A percentile compares a stretch with the other conserved stretches of the same genome.
These are phyloP conservation scores for Pseudozyma tsukubaensis DNA, from an alignment of 1,284 basidiomycete genomes.

Conservation along the genomic window DNA sequence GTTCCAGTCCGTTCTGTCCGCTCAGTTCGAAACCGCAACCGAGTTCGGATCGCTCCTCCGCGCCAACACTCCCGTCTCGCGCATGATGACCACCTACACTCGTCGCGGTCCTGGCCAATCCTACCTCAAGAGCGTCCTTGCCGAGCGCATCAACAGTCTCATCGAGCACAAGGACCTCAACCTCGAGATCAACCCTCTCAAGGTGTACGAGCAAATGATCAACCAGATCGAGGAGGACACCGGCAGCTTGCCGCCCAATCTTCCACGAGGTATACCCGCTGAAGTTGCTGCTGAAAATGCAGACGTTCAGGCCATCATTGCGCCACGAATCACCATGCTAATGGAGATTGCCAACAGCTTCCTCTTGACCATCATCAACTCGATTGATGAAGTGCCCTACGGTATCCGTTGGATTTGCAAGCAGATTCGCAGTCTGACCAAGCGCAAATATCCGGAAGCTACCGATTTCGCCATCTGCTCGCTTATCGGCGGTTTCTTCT, in stretches of 20 bases:
- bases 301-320: conserved; percentile 97
- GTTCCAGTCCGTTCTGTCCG: conserved; percentile 96
- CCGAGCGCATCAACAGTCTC: conserved; percentile 95
- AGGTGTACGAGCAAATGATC: conserved; percentile 74
- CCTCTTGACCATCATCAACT: conserved; percentile 96
- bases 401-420: conserved; percentile 99
- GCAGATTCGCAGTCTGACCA: conserved; percentile 93
- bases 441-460: conserved; percentile 98
- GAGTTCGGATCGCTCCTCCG: conserved; percentile 97
- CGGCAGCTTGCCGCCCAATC: conserved; percentile 85
- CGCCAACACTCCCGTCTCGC: conserved; percentile 97
- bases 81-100: conserved; percentile 99
- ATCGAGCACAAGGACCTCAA: conserved; percentile 99
- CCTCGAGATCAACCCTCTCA: conserved; percentile 97
- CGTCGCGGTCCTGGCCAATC: conserved; percentile 96
- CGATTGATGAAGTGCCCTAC: conserved; percentile 95
- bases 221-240: conserved; percentile 97
- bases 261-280: conserved; percentile 89
- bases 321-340: conserved; percentile 93
- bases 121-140: conserved; percentile 94
- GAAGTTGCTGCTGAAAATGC: conserved; percentile 91
- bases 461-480: conserved; percentile 98
- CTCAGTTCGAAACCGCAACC: conserved; percentile 97
- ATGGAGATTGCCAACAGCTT: conserved; percentile 99
- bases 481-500: conserved; percentile 99